Base-by-base conservation (phyloP, 2,329 filamentous ascomycete genomes). In the Diaporthe caulivora region DNA sequence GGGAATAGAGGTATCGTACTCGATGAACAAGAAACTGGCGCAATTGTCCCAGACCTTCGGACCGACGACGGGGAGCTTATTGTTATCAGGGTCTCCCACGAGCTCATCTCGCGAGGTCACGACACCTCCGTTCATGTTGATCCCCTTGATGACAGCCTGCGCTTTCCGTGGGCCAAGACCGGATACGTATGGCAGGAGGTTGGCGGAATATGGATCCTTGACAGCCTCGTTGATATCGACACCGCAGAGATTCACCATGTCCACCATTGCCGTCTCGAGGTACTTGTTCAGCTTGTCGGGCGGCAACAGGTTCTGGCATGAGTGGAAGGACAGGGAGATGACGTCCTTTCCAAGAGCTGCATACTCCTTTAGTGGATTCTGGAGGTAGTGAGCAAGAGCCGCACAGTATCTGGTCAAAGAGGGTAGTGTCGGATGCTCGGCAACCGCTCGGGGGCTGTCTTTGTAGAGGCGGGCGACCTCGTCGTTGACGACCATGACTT, bases 381-480 rank as follows among this genome's bases (percentile, higher is more conserved):
- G 97, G 82, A 99, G 88, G 82, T 98, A 99, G 75, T 93, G 92
- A 26, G 94, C 96, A 51, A 99, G 85, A 37, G 92, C 95, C 77
- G 98, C 92, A 81, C 95, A 98, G 84, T 99, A 99, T 78, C 95
- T 91, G 1, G 93, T 94, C 68, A 98, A 87, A 9, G 94, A 91
- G 70, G 91, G 90, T 40, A 97, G 87, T 17, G 92, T 92, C 8
- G 97, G 95, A 80, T 98, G 94, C 76, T 98, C 96, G 15, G 89
- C 86, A 64, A 90, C 87, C 15, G 94, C 95, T 54, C 95, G 91
- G 18, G 92, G 90, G 81, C 95, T 98, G 78, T 95, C 94, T 83
- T 98, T 95, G 85, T 98, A 99, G 5, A 98, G 89, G 57, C 97
- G 92, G n/a, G 97, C 97, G 65, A 98, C 95, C 84, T 99, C 97